Base-by-base conservation (phyloP, 768 basidiomycete species). In the Amanita phalloides region DNA sequence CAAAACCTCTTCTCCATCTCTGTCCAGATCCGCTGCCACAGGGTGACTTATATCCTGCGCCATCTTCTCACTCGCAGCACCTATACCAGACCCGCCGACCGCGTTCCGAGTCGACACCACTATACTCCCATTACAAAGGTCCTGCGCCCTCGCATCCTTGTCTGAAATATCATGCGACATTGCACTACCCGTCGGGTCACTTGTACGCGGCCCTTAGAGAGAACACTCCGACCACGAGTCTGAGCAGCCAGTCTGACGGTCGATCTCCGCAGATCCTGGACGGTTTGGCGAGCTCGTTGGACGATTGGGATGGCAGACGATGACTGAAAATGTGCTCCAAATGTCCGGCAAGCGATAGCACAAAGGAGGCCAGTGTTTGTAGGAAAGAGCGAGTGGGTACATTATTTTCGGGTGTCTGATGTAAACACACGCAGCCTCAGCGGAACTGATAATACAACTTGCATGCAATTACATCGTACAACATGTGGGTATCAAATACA, bases 211-310 rank as follows among this genome's bases (percentile, higher is more conserved):
- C 36, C 3, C 6, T 6, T 20, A 33, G 49, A 21, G 32, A 44
- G 42, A 35, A 30, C 35, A 23, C 17, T 23, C 44, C 30, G 33
- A 21, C 41, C 32, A 37, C 32, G 26, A 23, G 38, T 8, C 38
- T 47, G 20, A n/a, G 53, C 45, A 21, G 53, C 23, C 26, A 35
- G 41, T 37, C 45, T 54, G 55, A 49, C 32, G 44, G 54, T 66
- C 67, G 82, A 84, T 84, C 84, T 86, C 74, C 56, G 47, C 67
- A 69, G 74, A 81, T 88, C 71, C 75, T 63, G 65, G 66, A 82
- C 74, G 73, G 79, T 84, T 84, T 68, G 65, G 56, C 55, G 66
- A 69, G 72, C 64, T 85, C 79, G 67, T 79, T 85, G 73, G 73
- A 79, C 70, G 54, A 55, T 46, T 49, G 21, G 54, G 52, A 54